A percentile compares a stretch with the other conserved stretches of the same genome.
These are phyloP conservation scores for Pichia sp. DNA, from an alignment of 1,139 yeast genomes.

Conservation along the genomic window DNA sequence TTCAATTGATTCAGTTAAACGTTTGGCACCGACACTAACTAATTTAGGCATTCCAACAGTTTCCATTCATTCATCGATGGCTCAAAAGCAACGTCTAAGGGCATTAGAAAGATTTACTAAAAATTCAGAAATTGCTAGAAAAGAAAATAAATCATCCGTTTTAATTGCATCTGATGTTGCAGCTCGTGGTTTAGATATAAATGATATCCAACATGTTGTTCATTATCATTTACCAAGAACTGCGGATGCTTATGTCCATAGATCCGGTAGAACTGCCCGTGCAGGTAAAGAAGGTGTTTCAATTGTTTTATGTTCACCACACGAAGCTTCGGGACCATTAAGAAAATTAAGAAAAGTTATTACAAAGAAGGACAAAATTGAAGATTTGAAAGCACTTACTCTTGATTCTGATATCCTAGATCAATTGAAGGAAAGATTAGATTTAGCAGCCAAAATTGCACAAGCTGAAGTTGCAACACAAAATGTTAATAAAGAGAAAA, in stretches of 20 bases:
- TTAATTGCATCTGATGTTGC: slow-evolving; percentile 96
- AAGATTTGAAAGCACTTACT: slow-evolving; percentile 67
- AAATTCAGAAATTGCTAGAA: slow-evolving; percentile 41
- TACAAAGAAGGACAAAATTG: slow-evolving; percentile 30
- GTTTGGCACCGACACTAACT: slow-evolving; percentile 69
- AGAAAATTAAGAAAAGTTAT: slow-evolving; percentile 65
- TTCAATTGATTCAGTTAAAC: slow-evolving; percentile 87
- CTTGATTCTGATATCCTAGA: slow-evolving; percentile 67
- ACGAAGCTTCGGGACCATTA: slow-evolving; percentile 85
- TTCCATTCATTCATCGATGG: slow-evolving; percentile 89
- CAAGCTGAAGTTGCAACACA: slow-evolving; percentile 47
- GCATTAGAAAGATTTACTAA: slow-evolving; percentile 69
- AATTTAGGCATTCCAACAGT: slow-evolving; percentile 67
- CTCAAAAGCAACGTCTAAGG: slow-evolving; percentile 85
- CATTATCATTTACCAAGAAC: slow-evolving; percentile 94
- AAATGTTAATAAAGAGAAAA: slow-evolving; percentile 50
- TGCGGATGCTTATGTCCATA: slow-evolving; percentile 90
- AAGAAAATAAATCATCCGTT: slow-evolving; percentile 51
- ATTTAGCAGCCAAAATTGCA: slow-evolving; percentile 65
- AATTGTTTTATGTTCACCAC: slow-evolving; percentile 86
- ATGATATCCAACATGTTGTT: slow-evolving; percentile 86
- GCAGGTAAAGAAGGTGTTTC: slow-evolving; percentile 94
- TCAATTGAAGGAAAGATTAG: slow-evolving; percentile 65
- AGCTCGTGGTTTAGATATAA: slow-evolving; percentile 95
- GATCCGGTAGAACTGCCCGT: slow-evolving; percentile 98